Evolutionary conservation across 805 yeast species (phyloP), one percentile per base, ranked within the genome.

Genomic region (Teunomyces barrocoloradensis): DNA sequence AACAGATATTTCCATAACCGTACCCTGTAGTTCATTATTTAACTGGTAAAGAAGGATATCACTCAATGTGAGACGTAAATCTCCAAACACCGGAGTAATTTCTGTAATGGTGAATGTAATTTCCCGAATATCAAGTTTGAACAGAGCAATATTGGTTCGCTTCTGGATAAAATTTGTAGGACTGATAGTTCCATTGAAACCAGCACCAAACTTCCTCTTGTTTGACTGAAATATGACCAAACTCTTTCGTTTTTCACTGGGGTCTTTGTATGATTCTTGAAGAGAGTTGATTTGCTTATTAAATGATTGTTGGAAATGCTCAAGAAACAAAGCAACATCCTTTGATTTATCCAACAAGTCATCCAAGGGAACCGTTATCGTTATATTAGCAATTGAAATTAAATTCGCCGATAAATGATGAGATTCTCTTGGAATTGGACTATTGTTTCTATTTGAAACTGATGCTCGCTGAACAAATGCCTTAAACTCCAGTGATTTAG

Each of bases 101-200:
- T 56, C 45, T 0, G 44, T 32, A 2, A 68, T 41, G 1, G 42
- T 45, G 3, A 68, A 32, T 2, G 53, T 48, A 2, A 63, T 32
- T 38, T 52, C 55, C 27, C 57, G 55, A 6, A 69, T 42, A 1
- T 43, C 29, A 1, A 63, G 7, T 28, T 71, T 73, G 12, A 75
- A 46, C 2, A 73, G 71, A 1, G 79, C 50, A 46, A 73, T 59
- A 1, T 82, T 82, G 6, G 61, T 54, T 9, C 64, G 62, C 44
- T 43, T 47, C 70, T 38, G 65, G 67, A 11, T 59, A 53, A 50
- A 34, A 15, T 49, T 23, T 2, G 48, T 38, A 18, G 34, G 43
- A 18, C 50, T 50, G 21, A 27, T 33, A 7, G 40, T 17, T 13
- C 25, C 30, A 12, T 37, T 38, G 17, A 50, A 53, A 4, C 41